Conservation (phyloP, 305 asterid genomes). For the Fraxinus xanthoxyloides region DNA sequence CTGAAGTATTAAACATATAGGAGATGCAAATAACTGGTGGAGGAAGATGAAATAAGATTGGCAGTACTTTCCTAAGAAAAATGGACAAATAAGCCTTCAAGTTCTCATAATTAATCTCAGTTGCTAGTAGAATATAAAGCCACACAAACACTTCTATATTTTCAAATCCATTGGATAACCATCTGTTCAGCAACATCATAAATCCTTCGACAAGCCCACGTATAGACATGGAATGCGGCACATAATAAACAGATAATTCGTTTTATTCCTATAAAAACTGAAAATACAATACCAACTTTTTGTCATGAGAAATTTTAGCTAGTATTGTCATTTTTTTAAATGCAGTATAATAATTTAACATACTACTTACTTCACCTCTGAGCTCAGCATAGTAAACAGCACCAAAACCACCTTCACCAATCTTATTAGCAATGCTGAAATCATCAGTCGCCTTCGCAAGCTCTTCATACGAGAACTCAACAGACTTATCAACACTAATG, state of each 20-base stretch:
- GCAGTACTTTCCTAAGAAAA: background rate
- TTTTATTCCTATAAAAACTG: background rate
- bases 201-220: background rate
- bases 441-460: slow-evolving; percentile 77
- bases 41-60: background rate
- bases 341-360: slow-evolving; percentile 1
- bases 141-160: background rate
- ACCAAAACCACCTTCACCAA: slow-evolving; percentile 98
- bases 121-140: background rate
- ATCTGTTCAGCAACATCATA: background rate
- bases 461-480: slow-evolving; percentile 90
- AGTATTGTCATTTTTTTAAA: background rate
- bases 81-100: background rate
- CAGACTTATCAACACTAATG: slow-evolving; percentile 85
- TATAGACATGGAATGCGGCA: background rate
- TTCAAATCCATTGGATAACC: background rate
- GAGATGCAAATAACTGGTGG: background rate
- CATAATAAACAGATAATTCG: background rate
- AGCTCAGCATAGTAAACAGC: slow-evolving; percentile 96
- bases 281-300: background rate
- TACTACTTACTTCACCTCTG: slow-evolving; percentile 84
- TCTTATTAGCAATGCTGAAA: slow-evolving; percentile 88
- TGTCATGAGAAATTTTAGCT: background rate
- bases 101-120: background rate
- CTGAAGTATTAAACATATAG: background rate